Evolutionary conservation across 257 asterid species (phyloP).

Genomic region (Solanum ossicruentum): DNA sequence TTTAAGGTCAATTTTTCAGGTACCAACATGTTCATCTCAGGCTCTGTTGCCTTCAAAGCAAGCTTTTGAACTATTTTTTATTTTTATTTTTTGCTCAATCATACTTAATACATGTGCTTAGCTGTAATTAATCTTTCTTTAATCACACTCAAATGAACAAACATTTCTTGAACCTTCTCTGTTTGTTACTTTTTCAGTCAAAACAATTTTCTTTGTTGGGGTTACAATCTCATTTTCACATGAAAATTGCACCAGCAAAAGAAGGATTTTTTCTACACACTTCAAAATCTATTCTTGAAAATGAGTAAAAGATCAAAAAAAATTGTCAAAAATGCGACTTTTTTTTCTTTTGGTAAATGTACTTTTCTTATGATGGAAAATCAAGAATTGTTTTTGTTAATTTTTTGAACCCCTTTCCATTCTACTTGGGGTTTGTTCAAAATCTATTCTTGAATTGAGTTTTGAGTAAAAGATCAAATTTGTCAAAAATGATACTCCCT

Average conservation of each 20-base stretch:
- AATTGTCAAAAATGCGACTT: not conserved
- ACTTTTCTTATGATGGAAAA: not conserved
- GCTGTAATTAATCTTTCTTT: not conserved
- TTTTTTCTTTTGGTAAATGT: not conserved
- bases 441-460: not conserved
- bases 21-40: slow-evolving; percentile 11
- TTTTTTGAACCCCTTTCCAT: not conserved
- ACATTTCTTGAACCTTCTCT: not conserved
- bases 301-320: not conserved
- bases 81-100: not conserved
- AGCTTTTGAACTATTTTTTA: not conserved
- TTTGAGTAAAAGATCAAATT: not conserved
- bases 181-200: not conserved
- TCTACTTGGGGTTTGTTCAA: not conserved
- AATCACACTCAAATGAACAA: slow-evolving; percentile 1
- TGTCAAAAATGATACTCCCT: not conserved
- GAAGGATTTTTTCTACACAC: no score
- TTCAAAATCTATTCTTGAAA: not conserved
- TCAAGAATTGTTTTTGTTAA: not conserved
- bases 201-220: not conserved
- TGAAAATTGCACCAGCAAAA: not conserved
- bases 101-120: not conserved
- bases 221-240: not conserved
- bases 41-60: slow-evolving; percentile 11
- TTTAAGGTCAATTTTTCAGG: slow-evolving; percentile 10